Evolutionary conservation across 106 monocot species (phyloP).

Genomic region (Dioscorea alata): DNA sequence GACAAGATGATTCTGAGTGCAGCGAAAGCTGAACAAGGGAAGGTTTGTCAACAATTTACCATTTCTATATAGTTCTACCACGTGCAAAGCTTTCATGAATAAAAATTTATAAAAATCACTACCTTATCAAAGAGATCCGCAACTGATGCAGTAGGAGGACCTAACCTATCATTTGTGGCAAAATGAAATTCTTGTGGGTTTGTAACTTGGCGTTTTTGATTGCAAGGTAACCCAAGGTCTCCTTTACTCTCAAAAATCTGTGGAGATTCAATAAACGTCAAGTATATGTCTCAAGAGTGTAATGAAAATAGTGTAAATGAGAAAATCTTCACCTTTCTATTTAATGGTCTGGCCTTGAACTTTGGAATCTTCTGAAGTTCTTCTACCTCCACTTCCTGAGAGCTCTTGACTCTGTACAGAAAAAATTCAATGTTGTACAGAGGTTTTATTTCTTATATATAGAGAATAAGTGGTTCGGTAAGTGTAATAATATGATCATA

Average conservation of each 20-base stretch:
- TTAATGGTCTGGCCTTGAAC: slow-evolving; percentile 92
- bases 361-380: slow-evolving; percentile 82
- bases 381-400: slow-evolving; percentile 73
- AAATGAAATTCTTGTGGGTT: slow-evolving; percentile 93
- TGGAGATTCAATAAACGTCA: not conserved
- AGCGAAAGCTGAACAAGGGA: slow-evolving; percentile 64
- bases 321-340: slow-evolving; percentile 59
- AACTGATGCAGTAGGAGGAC: slow-evolving; percentile 44
- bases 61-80: too few species aligned
- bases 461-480: not conserved
- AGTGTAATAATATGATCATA: too few species aligned
- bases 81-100: too few species aligned
- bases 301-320: not conserved
- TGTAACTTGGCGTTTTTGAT: slow-evolving; percentile 54
- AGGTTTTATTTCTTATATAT: not conserved
- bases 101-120: not conserved
- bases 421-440: not conserved
- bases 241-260: slow-evolving; percentile 89
- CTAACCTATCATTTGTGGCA: slow-evolving; percentile 76
- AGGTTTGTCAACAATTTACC: not conserved
- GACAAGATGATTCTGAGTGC: slow-evolving; percentile 44
- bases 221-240: slow-evolving; percentile 39
- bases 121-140: slow-evolving; percentile 90
- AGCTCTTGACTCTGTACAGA: slow-evolving; percentile 56
- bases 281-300: not conserved